These are phyloP conservation scores for Metschnikowia proteae DNA, from an alignment of 805 yeast species.

Conservation along the genomic window DNA sequence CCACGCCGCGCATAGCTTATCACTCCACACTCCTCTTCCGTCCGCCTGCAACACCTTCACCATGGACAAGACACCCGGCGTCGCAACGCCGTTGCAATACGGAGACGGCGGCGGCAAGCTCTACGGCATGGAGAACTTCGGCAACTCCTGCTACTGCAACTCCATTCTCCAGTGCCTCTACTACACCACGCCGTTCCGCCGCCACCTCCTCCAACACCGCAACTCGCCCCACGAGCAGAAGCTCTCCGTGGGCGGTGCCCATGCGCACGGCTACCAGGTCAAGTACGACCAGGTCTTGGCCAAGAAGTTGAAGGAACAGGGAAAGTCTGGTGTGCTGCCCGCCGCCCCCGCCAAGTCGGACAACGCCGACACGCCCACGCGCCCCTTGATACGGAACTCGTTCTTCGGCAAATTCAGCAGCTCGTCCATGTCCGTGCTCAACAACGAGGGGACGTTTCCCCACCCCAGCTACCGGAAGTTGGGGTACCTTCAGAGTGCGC, in stretches of 20 bases:
- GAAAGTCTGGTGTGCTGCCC: conserved; percentile 6
- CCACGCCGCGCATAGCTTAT: conserved; percentile 3
- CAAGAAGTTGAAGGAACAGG: conserved; percentile 32
- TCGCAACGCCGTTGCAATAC: conserved; percentile 6
- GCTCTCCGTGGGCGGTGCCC: conserved; percentile 27
- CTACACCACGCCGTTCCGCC: conserved; percentile 67
- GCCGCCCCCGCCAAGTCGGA: conserved; percentile 3
- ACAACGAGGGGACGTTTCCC: conserved; percentile 5
- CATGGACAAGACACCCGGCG: neutral
- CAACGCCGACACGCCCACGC: conserved; percentile 15
- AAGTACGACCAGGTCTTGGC: conserved; percentile 40
- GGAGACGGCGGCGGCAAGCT: conserved; percentile 70
- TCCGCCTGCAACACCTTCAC: neutral
- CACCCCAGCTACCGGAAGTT: conserved; percentile 3
- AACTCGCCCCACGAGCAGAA: conserved; percentile 30
- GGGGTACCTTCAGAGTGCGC: conserved; percentile 25
- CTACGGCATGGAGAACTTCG: conserved; percentile 81
- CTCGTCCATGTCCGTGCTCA: conserved; percentile 8
- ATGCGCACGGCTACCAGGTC: conserved; percentile 33
- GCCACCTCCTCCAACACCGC: conserved; percentile 38
- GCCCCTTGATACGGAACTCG: conserved; percentile 31
- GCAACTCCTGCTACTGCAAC: conserved; percentile 92
- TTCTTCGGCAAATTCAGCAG: conserved; percentile 39
- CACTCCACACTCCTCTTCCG: neutral
- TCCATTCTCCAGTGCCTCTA: conserved; percentile 86